Conservation (phyloP, 768 basidiomycete genomes). For the Rhodotorula paludigena region DNA sequence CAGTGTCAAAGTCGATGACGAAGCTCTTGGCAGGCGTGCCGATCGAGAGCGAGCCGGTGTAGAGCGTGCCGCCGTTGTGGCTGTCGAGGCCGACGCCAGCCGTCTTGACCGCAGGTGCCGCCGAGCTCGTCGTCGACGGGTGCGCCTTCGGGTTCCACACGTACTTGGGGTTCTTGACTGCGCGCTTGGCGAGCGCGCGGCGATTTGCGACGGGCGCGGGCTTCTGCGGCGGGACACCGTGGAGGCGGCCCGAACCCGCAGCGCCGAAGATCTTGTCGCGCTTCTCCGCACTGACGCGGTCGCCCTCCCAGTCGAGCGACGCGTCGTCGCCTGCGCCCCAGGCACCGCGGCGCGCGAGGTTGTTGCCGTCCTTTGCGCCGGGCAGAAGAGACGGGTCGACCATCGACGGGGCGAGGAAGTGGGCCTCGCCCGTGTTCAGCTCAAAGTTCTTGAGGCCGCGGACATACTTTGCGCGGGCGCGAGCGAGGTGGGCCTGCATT, state of each 20-base stretch:
- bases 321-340: slow-evolving; percentile 15
- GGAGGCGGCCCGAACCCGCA: not conserved
- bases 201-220: slow-evolving; percentile 6
- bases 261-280: slow-evolving; percentile 6
- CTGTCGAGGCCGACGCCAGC: slow-evolving; percentile 6
- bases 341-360: not conserved
- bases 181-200: slow-evolving; percentile 10
- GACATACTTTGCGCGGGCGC: slow-evolving; percentile 17
- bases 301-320: slow-evolving; percentile 7
- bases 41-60: slow-evolving; percentile 17
- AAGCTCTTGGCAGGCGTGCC: slow-evolving; percentile 18
- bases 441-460: slow-evolving; percentile 27
- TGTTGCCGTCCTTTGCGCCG: not conserved
- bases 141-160: slow-evolving; percentile 15
- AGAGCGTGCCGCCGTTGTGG: slow-evolving; percentile 16
- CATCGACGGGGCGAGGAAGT: slow-evolving; percentile 25
- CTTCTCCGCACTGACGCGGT: not conserved
- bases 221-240: not conserved
- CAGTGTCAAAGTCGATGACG: slow-evolving; percentile 35
- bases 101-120: slow-evolving; percentile 5
- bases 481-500: slow-evolving; percentile 25
- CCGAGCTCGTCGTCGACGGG: not conserved
- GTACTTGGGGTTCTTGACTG: slow-evolving; percentile 23
- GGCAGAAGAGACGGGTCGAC: slow-evolving; percentile 26
- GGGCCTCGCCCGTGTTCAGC: slow-evolving; percentile 26